Evolutionary conservation across 108 stramenopile species (phyloP).

Genomic region (Conticribra guillardii): DNA sequence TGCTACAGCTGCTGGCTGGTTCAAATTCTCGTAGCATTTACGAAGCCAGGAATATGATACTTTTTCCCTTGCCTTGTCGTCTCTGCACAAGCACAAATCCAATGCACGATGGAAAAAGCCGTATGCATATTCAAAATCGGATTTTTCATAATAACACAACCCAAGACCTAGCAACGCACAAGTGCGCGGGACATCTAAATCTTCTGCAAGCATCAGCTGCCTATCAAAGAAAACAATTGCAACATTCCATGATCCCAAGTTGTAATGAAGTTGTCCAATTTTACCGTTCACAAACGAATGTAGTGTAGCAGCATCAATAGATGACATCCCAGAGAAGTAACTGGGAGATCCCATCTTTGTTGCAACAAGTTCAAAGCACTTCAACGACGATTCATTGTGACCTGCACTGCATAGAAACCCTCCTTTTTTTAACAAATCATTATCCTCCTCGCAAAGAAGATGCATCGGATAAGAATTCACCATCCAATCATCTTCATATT

Average conservation of each 20-base stretch:
- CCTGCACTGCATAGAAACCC: constrained; percentile 16
- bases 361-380: constrained; percentile 15
- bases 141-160: constrained; percentile 39
- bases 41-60: constrained; percentile 28
- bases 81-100: constrained; percentile 15
- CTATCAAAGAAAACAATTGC: constrained; percentile 33
- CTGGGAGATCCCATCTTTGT: constrained; percentile 8
- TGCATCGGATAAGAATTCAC: background rate
- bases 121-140: constrained; percentile 33
- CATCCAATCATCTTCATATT: background rate
- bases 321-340: constrained; percentile 5
- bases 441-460: constrained; percentile 10
- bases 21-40: constrained; percentile 33
- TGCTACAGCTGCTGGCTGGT: constrained; percentile 23
- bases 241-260: constrained; percentile 18
- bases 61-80: constrained; percentile 22
- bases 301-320: constrained; percentile 7
- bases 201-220: constrained; percentile 32
- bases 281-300: constrained; percentile 23
- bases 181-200: constrained; percentile 16
- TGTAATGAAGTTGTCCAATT: constrained; percentile 19
- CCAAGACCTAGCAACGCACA: constrained; percentile 39
- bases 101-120: constrained; percentile 33
- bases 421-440: constrained; percentile 16
- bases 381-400: constrained; percentile 15